Percentiles rank a stretch among this genome's conserved stretches.
Evolutionary conservation across 306 rosid genomes (phyloP).

Genomic region (Leucaena leucocephala): DNA sequence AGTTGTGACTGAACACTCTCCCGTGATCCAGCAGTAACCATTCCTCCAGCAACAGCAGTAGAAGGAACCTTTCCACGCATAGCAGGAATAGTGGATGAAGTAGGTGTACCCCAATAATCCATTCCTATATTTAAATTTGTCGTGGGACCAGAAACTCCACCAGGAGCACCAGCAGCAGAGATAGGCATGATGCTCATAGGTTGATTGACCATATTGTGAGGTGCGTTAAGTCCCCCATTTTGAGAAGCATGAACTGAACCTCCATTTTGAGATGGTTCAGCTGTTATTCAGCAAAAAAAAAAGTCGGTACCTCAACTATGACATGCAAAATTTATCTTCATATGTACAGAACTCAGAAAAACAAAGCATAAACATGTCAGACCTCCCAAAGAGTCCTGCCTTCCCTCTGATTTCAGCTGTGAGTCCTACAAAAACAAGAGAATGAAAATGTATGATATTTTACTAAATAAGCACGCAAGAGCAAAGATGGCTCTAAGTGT

Average conservation of each 20-base stretch:
- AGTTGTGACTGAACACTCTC: conserved; percentile 86
- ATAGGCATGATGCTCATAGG: conserved; percentile 67
- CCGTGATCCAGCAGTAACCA: conserved; percentile 77
- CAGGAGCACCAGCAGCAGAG: conserved; percentile 71
- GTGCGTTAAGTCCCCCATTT: conserved; percentile 72
- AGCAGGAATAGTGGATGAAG: conserved; percentile 70
- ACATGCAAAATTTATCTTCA: not conserved
- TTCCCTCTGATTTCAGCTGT: conserved; percentile 76
- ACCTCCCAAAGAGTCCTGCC: conserved; percentile 94
- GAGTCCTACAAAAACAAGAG: conserved; percentile 64
- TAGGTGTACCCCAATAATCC: conserved; percentile 95
- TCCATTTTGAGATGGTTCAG: conserved; percentile 85
- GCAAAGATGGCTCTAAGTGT: not conserved
- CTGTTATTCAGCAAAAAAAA: conserved; percentile 48
- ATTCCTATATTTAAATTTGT: conserved; percentile 96
- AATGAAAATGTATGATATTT: conserved; percentile 16
- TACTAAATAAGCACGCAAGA: not conserved
- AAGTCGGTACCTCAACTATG: conserved; percentile 9
- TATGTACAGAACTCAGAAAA: conserved; percentile 34
- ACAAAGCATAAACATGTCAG: conserved; percentile 32
- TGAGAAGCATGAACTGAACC: conserved; percentile 67
- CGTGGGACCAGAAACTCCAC: conserved; percentile 79
- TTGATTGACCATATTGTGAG: conserved; percentile 71
- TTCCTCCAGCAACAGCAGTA: conserved; percentile 78
- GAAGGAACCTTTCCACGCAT: conserved; percentile 77